Conservation (phyloP, 305 asterid genomes). For the Solanum chacoense region DNA sequence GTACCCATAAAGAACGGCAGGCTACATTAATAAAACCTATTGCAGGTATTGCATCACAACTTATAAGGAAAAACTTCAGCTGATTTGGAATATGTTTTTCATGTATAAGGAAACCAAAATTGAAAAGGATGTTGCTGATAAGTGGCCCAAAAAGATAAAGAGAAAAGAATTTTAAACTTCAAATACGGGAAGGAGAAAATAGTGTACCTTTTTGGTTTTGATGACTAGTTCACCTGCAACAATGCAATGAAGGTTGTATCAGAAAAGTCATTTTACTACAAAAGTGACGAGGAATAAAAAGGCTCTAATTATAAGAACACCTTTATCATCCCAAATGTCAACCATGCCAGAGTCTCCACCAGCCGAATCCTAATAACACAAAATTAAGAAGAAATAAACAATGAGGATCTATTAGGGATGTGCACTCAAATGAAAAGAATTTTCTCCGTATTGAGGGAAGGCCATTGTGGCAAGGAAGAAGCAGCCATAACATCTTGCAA, state of each 20-base stretch:
- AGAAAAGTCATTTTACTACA: conserved; percentile 9
- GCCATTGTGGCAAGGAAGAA: not conserved
- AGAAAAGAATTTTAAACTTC: not conserved
- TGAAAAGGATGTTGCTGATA: not conserved
- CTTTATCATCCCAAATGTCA: conserved; percentile 65
- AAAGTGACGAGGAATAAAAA: conserved; percentile 2
- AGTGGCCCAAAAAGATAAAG: not conserved
- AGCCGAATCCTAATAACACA: conserved; percentile 32
- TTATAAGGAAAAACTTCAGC: not conserved
- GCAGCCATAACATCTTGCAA: not conserved
- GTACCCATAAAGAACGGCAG: not conserved
- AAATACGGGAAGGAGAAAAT: not conserved
- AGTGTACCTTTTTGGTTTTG: conserved; percentile 49
- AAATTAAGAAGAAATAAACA: not conserved
- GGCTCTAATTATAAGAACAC: conserved; percentile 11
- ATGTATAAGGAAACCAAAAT: not conserved
- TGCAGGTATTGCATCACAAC: not conserved
- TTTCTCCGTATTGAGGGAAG: not conserved
- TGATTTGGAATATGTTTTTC: not conserved
- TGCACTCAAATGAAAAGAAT: not conserved
- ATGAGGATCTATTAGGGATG: not conserved
- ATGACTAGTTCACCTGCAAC: conserved; percentile 37
- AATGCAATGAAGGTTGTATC: conserved; percentile 2
- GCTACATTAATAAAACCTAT: not conserved
- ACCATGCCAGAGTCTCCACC: conserved; percentile 29